Conservation (phyloP, 1,284 basidiomycete species). For the Kalmanozyma brasiliensis region DNA sequence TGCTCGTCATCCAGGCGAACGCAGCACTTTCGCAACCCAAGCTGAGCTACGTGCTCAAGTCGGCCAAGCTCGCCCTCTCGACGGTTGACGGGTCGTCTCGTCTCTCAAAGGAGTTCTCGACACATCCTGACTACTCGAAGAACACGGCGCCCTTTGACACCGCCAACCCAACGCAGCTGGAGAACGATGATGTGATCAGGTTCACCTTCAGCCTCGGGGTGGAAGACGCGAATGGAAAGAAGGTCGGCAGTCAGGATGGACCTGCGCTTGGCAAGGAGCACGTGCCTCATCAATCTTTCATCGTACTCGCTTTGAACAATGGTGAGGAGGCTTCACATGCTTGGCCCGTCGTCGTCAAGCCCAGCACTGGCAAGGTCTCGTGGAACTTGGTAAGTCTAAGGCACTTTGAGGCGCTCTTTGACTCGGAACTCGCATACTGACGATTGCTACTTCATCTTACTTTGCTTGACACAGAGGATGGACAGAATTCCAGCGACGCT, state of each 20-base stretch:
- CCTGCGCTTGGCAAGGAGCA: slow-evolving; percentile 36
- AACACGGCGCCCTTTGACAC: slow-evolving; percentile 37
- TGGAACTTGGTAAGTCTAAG: slow-evolving; percentile 46
- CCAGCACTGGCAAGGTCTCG: slow-evolving; percentile 42
- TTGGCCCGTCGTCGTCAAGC: slow-evolving; percentile 47
- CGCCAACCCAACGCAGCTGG: slow-evolving; percentile 29
- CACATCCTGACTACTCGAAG: slow-evolving; percentile 30
- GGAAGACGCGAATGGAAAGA: slow-evolving; percentile 19
- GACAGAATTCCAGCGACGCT: slow-evolving; percentile 42
- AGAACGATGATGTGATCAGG: slow-evolving; percentile 51
- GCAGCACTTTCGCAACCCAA: slow-evolving; percentile 40
- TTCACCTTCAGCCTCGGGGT: slow-evolving; percentile 43
- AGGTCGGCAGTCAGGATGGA: slow-evolving; percentile 24
- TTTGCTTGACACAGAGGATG: slow-evolving; percentile 22
- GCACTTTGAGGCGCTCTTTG: not conserved
- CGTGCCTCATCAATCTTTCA: slow-evolving; percentile 49
- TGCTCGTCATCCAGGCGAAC: slow-evolving; percentile 20
- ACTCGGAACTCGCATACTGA: too few species aligned
- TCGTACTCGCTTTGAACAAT: slow-evolving; percentile 35
- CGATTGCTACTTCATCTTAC: not conserved
- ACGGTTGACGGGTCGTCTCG: slow-evolving; percentile 50
- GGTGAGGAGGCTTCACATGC: slow-evolving; percentile 17
- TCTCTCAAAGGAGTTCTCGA: slow-evolving; percentile 39
- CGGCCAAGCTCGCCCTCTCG: slow-evolving; percentile 46
- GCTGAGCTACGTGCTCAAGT: slow-evolving; percentile 45